phyloP scores from a whole-genome alignment of 2,329 filamentous ascomycete species.

The Scytalidium sp. region DNA sequence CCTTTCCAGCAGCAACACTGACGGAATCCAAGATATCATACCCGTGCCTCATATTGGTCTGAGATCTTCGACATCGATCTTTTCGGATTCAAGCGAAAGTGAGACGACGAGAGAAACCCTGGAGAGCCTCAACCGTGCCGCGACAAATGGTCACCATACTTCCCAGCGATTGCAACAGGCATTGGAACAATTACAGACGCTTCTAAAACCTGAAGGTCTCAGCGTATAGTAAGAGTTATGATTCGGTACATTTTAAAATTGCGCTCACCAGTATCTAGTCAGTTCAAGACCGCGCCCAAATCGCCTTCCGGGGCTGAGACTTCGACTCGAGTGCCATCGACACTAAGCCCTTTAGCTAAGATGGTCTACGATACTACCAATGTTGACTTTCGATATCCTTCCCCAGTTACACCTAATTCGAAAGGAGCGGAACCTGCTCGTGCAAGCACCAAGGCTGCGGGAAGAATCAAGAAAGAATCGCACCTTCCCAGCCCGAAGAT shows the following conservation, averaged over 20 bases:
- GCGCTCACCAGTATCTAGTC: conserved; percentile 35
- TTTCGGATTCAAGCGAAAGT: conserved; percentile 49
- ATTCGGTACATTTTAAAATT: not conserved
- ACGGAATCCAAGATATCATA: conserved; percentile 52
- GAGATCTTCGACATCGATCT: conserved; percentile 49
- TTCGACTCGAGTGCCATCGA: conserved; percentile 12
- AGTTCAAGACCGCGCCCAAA: conserved; percentile 52
- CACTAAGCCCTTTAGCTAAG: conserved; percentile 27
- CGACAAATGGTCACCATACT: conserved; percentile 51
- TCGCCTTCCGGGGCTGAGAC: conserved; percentile 6
- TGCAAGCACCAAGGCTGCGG: not conserved
- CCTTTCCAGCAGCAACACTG: conserved; percentile 5
- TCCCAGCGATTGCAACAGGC: conserved; percentile 69
- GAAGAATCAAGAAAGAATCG: not conserved
- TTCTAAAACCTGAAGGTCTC: conserved; percentile 69
- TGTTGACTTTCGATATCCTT: conserved; percentile 22
- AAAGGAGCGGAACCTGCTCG: not conserved
- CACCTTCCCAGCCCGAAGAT: conserved; percentile 1
- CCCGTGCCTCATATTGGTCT: conserved; percentile 60
- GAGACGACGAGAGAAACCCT: conserved; percentile 49
- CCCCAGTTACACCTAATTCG: conserved; percentile 14
- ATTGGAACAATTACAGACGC: conserved; percentile 69
- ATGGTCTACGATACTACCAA: conserved; percentile 27
- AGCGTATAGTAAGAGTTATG: conserved; percentile 48
- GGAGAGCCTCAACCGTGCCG: conserved; percentile 70